A percentile compares a stretch with the other conserved stretches of the same genome.
Evolutionary conservation across 2,329 filamentous ascomycete species (phyloP).

Genomic region (Trichoderma gracile): DNA sequence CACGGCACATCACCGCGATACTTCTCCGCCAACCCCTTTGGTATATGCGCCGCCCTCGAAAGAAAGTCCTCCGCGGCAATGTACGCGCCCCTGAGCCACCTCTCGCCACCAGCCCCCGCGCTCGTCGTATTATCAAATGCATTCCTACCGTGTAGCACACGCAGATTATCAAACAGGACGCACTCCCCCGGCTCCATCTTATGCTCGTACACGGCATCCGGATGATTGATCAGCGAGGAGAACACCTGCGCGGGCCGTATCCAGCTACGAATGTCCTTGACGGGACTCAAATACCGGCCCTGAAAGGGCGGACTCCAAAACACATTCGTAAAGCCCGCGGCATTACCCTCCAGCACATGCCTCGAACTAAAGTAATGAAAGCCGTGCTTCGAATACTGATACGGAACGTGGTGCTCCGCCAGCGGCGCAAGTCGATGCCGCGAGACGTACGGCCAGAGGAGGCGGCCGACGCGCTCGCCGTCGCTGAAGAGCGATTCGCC

Average conservation of each 20-base stretch:
- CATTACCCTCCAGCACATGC: constrained; percentile 50
- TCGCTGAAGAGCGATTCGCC: constrained; percentile 89
- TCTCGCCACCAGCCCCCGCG: constrained; percentile 56
- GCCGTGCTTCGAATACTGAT: constrained; percentile 68
- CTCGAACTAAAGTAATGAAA: constrained; percentile 62
- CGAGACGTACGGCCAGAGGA: constrained; percentile 35
- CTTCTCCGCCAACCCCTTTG: constrained; percentile 32
- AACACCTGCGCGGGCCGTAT: constrained; percentile 57
- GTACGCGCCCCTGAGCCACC: constrained; percentile 87
- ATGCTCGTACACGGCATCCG: constrained; percentile 64
- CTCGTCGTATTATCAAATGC: constrained; percentile 60
- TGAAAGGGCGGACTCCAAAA: constrained; percentile 83
- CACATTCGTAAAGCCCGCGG: constrained; percentile 34
- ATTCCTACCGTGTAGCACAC: constrained; percentile 79
- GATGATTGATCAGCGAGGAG: constrained; percentile 57
- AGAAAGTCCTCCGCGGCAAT: constrained; percentile 57
- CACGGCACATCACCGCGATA: constrained; percentile 32
- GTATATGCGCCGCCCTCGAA: constrained; percentile 40
- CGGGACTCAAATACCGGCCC: constrained; percentile 45
- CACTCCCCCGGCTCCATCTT: constrained; percentile 80
- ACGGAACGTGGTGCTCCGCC: constrained; percentile 49
- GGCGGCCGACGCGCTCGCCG: constrained; percentile 60
- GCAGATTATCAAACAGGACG: constrained; percentile 87
- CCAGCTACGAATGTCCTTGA: constrained; percentile 42
- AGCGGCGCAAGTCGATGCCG: constrained; percentile 26